These are phyloP conservation scores for Nicotiana attenuata DNA, from an alignment of 257 asterid species.

Conservation along the genomic window DNA sequence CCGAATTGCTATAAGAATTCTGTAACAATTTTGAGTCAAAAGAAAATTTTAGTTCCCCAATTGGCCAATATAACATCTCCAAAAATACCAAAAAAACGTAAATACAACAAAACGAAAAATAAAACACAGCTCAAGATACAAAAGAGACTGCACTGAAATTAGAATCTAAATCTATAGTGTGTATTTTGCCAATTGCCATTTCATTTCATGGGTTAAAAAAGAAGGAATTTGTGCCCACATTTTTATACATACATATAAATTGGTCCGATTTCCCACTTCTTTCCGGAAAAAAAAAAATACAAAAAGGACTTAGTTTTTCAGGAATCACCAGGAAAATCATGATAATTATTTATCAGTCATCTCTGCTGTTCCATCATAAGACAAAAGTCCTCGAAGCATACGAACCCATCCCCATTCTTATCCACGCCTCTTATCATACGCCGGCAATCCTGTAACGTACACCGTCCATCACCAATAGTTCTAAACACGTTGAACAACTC, in stretches of 20 bases:
- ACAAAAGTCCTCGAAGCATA: slow-evolving; percentile 26
- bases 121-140: too few species aligned
- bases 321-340: background rate
- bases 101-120: too few species aligned
- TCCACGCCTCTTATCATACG: slow-evolving; percentile 26
- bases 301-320: background rate
- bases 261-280: too few species aligned
- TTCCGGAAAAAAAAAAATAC: background rate
- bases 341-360: background rate
- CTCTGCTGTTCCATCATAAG: slow-evolving; percentile 26
- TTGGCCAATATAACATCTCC: too few species aligned
- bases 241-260: background rate
- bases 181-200: background rate
- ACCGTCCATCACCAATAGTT: slow-evolving; percentile 12
- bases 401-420: slow-evolving; percentile 23
- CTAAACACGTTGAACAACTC: slow-evolving; percentile 15
- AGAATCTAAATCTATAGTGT: background rate
- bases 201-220: background rate
- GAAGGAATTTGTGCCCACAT: background rate
- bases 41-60: too few species aligned
- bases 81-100: too few species aligned
- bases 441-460: slow-evolving; percentile 24
- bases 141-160: too few species aligned
- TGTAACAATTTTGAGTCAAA: too few species aligned
- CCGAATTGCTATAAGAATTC: too few species aligned